A percentile compares a stretch with the other conserved stretches of the same genome.
phyloP scores from a whole-genome alignment of 2,329 filamentous ascomycete genomes.

The Plectosphaerella plurivora region DNA sequence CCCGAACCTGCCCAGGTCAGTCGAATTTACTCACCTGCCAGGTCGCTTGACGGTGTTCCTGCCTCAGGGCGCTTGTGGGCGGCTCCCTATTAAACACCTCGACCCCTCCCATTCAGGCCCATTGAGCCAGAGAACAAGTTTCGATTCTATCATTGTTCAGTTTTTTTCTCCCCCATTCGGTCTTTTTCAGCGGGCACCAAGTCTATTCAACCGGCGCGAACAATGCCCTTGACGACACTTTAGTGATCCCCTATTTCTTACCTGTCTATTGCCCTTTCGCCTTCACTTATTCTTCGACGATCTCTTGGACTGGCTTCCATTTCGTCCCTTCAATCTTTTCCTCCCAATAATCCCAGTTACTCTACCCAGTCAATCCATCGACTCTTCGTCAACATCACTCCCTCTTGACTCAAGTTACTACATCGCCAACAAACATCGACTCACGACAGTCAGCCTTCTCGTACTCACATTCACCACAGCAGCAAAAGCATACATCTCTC shows the following conservation, averaged over 20 bases:
- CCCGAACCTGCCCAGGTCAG: too few relatives aligned
- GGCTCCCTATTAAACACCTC: background rate
- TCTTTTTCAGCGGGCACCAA: background rate
- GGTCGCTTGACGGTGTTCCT: background rate
- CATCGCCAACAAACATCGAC: background rate
- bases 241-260: background rate
- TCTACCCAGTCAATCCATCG: too few relatives aligned
- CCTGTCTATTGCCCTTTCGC: background rate
- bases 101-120: background rate
- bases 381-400: background rate
- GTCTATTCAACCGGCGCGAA: background rate
- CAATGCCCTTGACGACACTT: background rate
- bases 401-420: background rate
- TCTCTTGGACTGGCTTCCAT: slow-evolving; percentile 2
- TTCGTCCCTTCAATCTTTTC: background rate
- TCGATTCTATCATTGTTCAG: background rate
- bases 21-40: too few relatives aligned
- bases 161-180: background rate
- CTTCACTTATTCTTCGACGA: background rate
- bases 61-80: background rate
- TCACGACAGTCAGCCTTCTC: background rate
- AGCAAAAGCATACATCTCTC: background rate
- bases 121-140: background rate
- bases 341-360: background rate
- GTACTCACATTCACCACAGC: background rate